phyloP scores from a whole-genome alignment of 2,329 filamentous ascomycete genomes.

The Colletotrichum cereale region DNA sequence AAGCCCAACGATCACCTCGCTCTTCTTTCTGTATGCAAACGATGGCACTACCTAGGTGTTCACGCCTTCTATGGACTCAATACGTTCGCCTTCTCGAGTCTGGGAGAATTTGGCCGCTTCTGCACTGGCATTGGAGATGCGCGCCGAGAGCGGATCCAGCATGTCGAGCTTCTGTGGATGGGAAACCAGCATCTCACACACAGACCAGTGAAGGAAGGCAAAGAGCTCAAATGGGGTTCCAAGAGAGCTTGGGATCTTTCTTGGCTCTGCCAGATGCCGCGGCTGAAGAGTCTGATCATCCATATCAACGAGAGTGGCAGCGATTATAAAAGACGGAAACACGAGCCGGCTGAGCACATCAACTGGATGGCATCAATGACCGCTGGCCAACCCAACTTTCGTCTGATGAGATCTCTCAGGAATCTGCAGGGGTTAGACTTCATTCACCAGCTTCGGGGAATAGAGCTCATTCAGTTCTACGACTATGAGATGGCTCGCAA shows the following conservation, averaged over 20 bases:
- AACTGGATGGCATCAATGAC: constrained; percentile 49
- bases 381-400: constrained; percentile 54
- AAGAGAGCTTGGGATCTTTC: constrained; percentile 53
- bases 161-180: constrained; percentile 59
- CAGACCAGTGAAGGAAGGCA: constrained; percentile 36
- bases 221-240: constrained; percentile 48
- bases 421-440: constrained; percentile 60
- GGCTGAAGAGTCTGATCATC: constrained; percentile 56
- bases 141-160: constrained; percentile 57
- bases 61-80: constrained; percentile 63
- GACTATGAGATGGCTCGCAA: constrained; percentile 49
- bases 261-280: constrained; percentile 51
- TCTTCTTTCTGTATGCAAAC: constrained; percentile 54
- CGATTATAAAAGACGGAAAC: constrained; percentile 49
- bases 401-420: constrained; percentile 52
- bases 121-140: constrained; percentile 54
- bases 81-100: constrained; percentile 64
- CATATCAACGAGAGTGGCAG: constrained; percentile 54
- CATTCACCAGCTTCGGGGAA: constrained; percentile 57
- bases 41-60: constrained; percentile 55
- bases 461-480: constrained; percentile 56
- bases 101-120: constrained; percentile 65
- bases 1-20: constrained; percentile 54
- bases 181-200: constrained; percentile 51
- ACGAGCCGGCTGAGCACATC: constrained; percentile 49